These are phyloP conservation scores for Cyclotella atomus DNA, from an alignment of 108 stramenopile species.

Conservation along the genomic window DNA sequence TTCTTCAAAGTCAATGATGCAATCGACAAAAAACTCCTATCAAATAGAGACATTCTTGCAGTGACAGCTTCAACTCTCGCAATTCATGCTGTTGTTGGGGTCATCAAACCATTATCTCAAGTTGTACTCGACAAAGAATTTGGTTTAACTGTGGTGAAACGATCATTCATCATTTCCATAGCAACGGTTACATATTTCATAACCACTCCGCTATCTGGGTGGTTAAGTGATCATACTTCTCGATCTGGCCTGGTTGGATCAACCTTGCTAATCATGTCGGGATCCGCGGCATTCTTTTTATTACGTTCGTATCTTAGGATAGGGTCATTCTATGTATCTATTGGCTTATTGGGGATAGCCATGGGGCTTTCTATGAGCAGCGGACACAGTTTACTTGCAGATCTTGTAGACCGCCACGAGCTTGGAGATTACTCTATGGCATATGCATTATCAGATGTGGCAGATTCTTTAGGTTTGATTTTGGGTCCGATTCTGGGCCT, in stretches of 20 bases:
- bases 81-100: constrained; percentile 38
- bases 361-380: constrained; percentile 27
- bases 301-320: constrained; percentile 23
- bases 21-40: constrained; percentile 17
- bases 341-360: constrained; percentile 23
- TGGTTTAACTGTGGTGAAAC: constrained; percentile 34
- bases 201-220: constrained; percentile 20
- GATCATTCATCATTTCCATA: constrained; percentile 42
- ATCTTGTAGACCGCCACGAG: constrained; percentile 30
- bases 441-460: constrained; percentile 38
- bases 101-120: constrained; percentile 42
- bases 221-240: constrained; percentile 19
- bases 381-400: constrained; percentile 37
- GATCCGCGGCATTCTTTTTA: constrained; percentile 30
- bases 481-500: constrained; percentile 36
- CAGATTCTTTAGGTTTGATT: constrained; percentile 42
- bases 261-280: constrained; percentile 31
- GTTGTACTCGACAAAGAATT: constrained; percentile 43
- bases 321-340: constrained; percentile 31
- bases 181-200: constrained; percentile 41
- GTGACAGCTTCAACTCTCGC: constrained; percentile 27
- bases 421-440: constrained; percentile 40
- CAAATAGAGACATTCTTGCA: constrained; percentile 33
- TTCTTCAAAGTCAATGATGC: constrained; percentile 11
- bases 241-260: constrained; percentile 24